phyloP scores from a whole-genome alignment of 176 grass and related monocot genomes.

The Lolium perenne region DNA sequence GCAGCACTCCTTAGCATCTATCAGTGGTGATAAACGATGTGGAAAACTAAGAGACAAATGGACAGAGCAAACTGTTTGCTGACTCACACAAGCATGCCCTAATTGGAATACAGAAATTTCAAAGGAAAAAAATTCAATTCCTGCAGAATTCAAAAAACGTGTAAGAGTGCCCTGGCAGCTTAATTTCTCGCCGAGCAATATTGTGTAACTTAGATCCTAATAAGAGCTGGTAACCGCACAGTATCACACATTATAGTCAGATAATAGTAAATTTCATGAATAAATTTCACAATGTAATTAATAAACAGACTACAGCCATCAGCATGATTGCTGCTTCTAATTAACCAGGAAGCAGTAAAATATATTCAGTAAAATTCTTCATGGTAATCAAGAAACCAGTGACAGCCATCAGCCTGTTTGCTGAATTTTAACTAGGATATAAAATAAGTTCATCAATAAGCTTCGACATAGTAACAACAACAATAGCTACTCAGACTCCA shows the following conservation, averaged over 20 bases:
- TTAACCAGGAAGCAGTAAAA: conserved; percentile 11
- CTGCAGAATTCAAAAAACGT: conserved; percentile 1
- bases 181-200: not conserved
- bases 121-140: not conserved
- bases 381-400: conserved; percentile 1
- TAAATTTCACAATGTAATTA: not conserved
- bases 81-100: not conserved
- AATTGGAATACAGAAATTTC: not conserved
- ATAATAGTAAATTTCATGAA: not conserved
- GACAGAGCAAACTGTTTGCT: not conserved
- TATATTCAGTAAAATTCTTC: not conserved
- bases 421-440: conserved; percentile 22
- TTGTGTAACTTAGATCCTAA: not conserved
- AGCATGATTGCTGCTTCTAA: not conserved
- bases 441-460: not conserved
- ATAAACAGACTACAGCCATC: conserved; percentile 25
- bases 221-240: not conserved
- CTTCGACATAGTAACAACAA: conserved; percentile 5
- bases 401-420: not conserved
- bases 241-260: not conserved
- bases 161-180: not conserved
- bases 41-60: not conserved
- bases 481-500: not conserved
- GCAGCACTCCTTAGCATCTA: not conserved
- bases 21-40: not conserved